Conservation (phyloP, 106 monocot species). For the Triglochin maritima region DNA sequence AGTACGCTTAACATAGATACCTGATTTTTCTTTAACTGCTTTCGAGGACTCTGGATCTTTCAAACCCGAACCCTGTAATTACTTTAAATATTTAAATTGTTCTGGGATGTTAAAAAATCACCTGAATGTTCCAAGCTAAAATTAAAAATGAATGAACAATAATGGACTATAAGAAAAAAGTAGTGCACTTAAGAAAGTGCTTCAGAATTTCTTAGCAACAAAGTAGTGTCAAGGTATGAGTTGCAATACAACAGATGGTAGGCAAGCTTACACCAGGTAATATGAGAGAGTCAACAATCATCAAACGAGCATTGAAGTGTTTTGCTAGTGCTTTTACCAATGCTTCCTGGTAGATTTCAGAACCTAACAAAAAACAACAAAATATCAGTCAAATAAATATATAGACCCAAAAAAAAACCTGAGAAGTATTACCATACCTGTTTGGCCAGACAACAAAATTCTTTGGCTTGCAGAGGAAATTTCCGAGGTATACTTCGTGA, state of each 20-base stretch:
- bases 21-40: constrained; percentile 49
- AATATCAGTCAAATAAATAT: not conserved
- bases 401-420: not conserved
- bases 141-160: not conserved
- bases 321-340: constrained; percentile 74
- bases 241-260: not conserved
- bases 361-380: constrained; percentile 38
- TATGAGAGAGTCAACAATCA: constrained; percentile 59
- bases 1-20: constrained; percentile 39
- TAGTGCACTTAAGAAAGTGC: not conserved
- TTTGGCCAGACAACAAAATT: constrained; percentile 78
- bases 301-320: constrained; percentile 64
- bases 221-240: not conserved
- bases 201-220: not conserved
- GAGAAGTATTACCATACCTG: constrained; percentile 29
- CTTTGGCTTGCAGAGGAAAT: constrained; percentile 65
- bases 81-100: not conserved
- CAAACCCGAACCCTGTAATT: constrained; percentile 31
- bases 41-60: constrained; percentile 68
- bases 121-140: not conserved
- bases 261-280: constrained; percentile 62
- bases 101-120: not conserved
- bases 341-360: constrained; percentile 94
- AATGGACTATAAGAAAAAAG: not conserved
- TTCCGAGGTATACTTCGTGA: constrained; percentile 51